A percentile compares a stretch with the other conserved stretches of the same genome.
These are phyloP conservation scores for Candida suzukii DNA, from an alignment of 805 yeast genomes.

Conservation along the genomic window DNA sequence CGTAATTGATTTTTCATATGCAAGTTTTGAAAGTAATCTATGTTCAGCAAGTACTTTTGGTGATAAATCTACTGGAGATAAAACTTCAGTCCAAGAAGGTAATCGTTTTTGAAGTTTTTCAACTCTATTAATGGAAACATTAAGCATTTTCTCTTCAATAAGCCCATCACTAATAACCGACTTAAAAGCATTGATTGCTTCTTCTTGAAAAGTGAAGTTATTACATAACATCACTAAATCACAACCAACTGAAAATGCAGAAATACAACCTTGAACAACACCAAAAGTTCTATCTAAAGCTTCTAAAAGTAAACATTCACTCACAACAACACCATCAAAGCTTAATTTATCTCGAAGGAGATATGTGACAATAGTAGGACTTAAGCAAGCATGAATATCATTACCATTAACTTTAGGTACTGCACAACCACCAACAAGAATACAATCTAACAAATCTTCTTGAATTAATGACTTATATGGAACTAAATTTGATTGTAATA, in stretches of 20 bases:
- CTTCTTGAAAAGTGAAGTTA: constrained; percentile 44
- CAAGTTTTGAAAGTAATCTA: constrained; percentile 30
- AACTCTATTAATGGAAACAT: constrained; percentile 31
- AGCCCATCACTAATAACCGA: constrained; percentile 17
- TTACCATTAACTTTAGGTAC: constrained; percentile 50
- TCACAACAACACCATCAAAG: constrained; percentile 48
- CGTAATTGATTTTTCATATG: constrained; percentile 41
- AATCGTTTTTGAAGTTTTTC: constrained; percentile 31
- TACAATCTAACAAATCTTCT: constrained; percentile 41
- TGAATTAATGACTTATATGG: constrained; percentile 45
- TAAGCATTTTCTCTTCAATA: constrained; percentile 30
- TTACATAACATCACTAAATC: constrained; percentile 58
- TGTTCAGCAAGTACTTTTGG: constrained; percentile 31
- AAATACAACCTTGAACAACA: constrained; percentile 58
- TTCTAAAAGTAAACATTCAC: constrained; percentile 59
- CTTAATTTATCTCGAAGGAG: constrained; percentile 38
- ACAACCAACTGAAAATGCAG: constrained; percentile 51
- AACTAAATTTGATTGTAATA: constrained; percentile 38
- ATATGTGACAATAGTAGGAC: constrained; percentile 39
- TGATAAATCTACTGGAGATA: constrained; percentile 22
- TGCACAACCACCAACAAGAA: constrained; percentile 58
- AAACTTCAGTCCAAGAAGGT: constrained; percentile 36
- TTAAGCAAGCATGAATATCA: constrained; percentile 50
- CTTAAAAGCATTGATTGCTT: constrained; percentile 38
- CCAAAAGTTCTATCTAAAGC: constrained; percentile 56